A percentile compares a stretch with the other conserved stretches of the same genome.
phyloP scores from a whole-genome alignment of 257 asterid genomes.

The Cinchona pubescens region DNA sequence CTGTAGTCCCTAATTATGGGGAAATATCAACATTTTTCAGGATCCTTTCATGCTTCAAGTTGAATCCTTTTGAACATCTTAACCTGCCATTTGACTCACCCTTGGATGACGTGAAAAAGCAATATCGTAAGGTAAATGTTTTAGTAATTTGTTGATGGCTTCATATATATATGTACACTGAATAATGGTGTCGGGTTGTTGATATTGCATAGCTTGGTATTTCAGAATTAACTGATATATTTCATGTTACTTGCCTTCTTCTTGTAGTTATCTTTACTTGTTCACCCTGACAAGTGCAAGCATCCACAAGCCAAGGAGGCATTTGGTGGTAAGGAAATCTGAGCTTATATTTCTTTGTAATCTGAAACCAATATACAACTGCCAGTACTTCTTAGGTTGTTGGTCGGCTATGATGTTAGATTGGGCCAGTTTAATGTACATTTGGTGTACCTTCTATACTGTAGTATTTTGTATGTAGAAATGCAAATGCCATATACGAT shows the following conservation, averaged over 20 bases:
- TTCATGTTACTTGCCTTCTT: constrained; percentile 23
- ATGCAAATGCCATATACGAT: not conserved
- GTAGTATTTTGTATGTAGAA: not conserved
- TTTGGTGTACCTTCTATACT: not conserved
- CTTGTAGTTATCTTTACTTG: constrained; percentile 83
- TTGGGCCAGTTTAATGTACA: not conserved
- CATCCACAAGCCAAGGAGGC: constrained; percentile 99
- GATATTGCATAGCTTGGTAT: not conserved
- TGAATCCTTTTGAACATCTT: constrained; percentile 90
- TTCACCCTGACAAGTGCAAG: constrained; percentile 98
- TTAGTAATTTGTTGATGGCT: constrained; percentile 3
- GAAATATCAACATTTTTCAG: constrained; percentile 41
- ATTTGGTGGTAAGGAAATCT: constrained; percentile 68
- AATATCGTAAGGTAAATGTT: constrained; percentile 82
- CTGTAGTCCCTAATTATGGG: constrained; percentile 1
- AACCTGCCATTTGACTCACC: constrained; percentile 81
- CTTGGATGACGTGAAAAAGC: constrained; percentile 70
- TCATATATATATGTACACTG: constrained; percentile 1
- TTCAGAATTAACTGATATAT: constrained; percentile 10
- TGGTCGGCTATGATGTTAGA: not conserved
- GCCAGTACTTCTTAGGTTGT: not conserved
- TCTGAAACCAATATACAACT: not conserved
- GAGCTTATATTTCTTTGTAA: not conserved
- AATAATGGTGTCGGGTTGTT: not conserved
- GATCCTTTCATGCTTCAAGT: constrained; percentile 97